Evolutionary conservation across 2,329 filamentous ascomycete genomes (phyloP).

Genomic region (Colletotrichum gigasporum): DNA sequence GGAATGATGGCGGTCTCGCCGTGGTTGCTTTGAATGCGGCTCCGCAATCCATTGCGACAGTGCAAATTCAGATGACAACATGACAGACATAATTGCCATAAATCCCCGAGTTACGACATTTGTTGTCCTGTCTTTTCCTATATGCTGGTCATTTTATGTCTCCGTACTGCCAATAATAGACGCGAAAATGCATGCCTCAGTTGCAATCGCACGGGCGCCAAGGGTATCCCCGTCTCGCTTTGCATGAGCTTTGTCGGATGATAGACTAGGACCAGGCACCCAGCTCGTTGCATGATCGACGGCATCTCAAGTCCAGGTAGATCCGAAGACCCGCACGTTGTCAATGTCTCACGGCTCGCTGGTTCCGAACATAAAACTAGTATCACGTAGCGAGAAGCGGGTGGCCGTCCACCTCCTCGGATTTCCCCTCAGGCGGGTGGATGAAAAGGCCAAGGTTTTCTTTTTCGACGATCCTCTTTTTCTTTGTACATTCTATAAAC

Average conservation of each 20-base stretch:
- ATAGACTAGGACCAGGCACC: conserved; percentile 1
- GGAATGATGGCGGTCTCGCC: no score
- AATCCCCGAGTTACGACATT: no score
- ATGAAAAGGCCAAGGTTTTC: no score
- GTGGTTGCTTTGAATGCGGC: no score
- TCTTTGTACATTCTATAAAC: background rate
- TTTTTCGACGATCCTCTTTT: background rate
- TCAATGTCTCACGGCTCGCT: conserved; percentile 28
- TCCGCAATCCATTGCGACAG: no score
- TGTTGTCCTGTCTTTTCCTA: no score
- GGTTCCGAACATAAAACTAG: conserved; percentile 20
- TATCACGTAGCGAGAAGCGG: background rate
- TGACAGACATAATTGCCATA: no score
- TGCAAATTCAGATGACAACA: no score
- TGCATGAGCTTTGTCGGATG: conserved; percentile 8
- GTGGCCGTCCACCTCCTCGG: background rate
- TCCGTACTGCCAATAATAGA: no score
- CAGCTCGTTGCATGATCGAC: conserved; percentile 1
- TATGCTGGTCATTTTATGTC: no score
- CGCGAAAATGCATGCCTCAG: no score
- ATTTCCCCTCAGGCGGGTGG: no score
- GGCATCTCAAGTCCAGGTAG: background rate
- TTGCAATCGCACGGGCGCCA: background rate
- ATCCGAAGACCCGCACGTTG: conserved; percentile 15
- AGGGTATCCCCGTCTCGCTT: conserved; percentile 6